Evolutionary conservation across 495 filamentous ascomycete genomes (phyloP).

Genomic region (Hyaloscypha hepaticicola): DNA sequence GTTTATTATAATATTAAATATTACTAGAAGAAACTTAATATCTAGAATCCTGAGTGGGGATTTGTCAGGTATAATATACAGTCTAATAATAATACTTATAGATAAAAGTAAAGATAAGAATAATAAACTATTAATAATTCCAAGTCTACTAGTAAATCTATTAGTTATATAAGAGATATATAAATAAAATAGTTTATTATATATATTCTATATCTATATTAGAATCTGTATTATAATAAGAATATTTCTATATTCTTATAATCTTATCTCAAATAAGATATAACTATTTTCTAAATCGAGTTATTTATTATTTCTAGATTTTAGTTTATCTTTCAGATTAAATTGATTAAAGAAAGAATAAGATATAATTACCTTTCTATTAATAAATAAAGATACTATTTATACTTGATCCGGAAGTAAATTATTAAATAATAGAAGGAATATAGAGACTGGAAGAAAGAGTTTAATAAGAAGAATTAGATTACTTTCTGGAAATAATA

Average conservation of each 20-base stretch:
- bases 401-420: conserved; percentile 2
- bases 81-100: conserved; percentile 9
- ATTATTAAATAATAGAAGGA: conserved; percentile 11
- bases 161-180: too few relatives aligned
- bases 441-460: conserved; percentile 18
- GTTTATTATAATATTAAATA: conserved; percentile 17
- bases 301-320: conserved; percentile 27
- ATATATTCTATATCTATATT: conserved; percentile 10
- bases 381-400: conserved; percentile 8
- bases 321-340: conserved; percentile 22
- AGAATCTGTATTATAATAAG: conserved; percentile 14
- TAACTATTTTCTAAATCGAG: conserved; percentile 18
- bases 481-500: conserved; percentile 27
- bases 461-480: conserved; percentile 4
- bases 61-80: conserved; percentile 14
- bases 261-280: conserved; percentile 11
- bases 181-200: not conserved
- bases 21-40: conserved; percentile 23
- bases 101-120: conserved; percentile 16
- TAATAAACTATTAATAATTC: not conserved
- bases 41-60: conserved; percentile 28
- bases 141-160: not conserved
- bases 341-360: conserved; percentile 14
- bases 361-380: conserved; percentile 14
- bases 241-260: conserved; percentile 8